Conservation (phyloP, 169 alveolate species). For the Miamiensis avidus region DNA sequence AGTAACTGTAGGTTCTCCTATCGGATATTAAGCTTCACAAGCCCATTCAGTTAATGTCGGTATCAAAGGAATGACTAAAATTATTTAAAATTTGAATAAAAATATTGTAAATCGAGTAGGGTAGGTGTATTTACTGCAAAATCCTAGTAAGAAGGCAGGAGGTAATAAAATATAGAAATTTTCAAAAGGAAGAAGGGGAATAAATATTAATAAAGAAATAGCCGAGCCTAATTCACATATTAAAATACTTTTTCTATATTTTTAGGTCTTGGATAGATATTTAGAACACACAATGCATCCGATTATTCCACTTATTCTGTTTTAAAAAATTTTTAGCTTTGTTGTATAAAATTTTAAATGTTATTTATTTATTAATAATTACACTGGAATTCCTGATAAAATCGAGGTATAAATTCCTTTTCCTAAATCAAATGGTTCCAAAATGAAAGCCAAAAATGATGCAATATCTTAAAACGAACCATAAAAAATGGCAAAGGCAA, state of each 20-base stretch:
- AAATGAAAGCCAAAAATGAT: not conserved
- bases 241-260: too few species aligned
- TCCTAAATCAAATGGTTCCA: not conserved
- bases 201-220: too few species aligned
- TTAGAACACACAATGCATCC: not conserved
- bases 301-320: not conserved
- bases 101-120: not conserved
- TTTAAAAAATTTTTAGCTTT: too few species aligned
- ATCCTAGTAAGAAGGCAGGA: not conserved
- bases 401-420: not conserved
- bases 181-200: not conserved
- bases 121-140: not conserved
- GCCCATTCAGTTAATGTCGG: conserved; percentile 12
- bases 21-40: conserved; percentile 12
- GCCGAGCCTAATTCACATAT: not conserved
- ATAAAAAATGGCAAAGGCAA: conserved; percentile 2
- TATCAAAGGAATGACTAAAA: conserved; percentile 14
- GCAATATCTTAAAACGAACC: conserved; percentile 14
- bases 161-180: not conserved
- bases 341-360: not conserved
- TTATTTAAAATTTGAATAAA: too few species aligned
- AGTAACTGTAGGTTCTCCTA: conserved; percentile 25
- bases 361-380: too few species aligned
- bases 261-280: not conserved
- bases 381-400: not conserved